Evolutionary conservation across 1,284 basidiomycete genomes (phyloP).

Genomic region (Schizophyllum amplum): DNA sequence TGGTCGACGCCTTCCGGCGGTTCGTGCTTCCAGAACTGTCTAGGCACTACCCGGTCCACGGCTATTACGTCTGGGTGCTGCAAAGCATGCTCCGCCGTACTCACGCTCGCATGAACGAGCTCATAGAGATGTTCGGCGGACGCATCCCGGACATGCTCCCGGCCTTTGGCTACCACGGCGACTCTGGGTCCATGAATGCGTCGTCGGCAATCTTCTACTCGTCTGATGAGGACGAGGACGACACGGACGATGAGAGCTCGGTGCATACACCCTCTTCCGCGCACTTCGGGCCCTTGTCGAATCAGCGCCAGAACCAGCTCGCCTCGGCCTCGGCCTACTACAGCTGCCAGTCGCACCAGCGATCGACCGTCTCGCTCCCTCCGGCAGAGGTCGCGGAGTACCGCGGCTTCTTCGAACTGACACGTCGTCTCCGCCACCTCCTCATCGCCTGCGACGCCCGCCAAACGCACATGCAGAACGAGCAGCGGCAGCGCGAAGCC

Average conservation of each 20-base stretch:
- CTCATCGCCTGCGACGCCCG: conserved; percentile 28
- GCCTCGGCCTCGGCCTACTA: conserved; percentile 8
- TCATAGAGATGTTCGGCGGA: conserved; percentile 26
- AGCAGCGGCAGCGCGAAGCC: conserved; percentile 30
- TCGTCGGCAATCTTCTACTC: conserved; percentile 6
- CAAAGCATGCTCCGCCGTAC: conserved; percentile 45
- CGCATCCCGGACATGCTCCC: conserved; percentile 9
- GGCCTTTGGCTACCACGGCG: conserved; percentile 4
- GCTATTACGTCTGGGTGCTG: conserved; percentile 47
- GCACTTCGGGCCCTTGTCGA: background rate
- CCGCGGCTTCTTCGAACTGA: conserved; percentile 28
- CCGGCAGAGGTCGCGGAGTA: conserved; percentile 20
- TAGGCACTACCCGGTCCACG: conserved; percentile 20
- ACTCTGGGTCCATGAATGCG: conserved; percentile 9
- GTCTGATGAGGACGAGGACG: conserved; percentile 21
- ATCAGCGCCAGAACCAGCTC: background rate
- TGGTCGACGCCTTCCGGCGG: conserved; percentile 69
- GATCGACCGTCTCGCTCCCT: background rate
- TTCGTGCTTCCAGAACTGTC: conserved; percentile 49
- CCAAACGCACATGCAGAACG: conserved; percentile 25
- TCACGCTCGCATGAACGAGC: conserved; percentile 36
- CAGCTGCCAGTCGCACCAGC: too few species aligned
- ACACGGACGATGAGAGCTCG: conserved; percentile 47
- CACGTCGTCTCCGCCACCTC: conserved; percentile 32
- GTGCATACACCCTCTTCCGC: conserved; percentile 44